Evolutionary conservation across 2,329 filamentous ascomycete genomes (phyloP), one percentile per base, ranked within the genome.

Genomic region (Trichoderma oligosporum): DNA sequence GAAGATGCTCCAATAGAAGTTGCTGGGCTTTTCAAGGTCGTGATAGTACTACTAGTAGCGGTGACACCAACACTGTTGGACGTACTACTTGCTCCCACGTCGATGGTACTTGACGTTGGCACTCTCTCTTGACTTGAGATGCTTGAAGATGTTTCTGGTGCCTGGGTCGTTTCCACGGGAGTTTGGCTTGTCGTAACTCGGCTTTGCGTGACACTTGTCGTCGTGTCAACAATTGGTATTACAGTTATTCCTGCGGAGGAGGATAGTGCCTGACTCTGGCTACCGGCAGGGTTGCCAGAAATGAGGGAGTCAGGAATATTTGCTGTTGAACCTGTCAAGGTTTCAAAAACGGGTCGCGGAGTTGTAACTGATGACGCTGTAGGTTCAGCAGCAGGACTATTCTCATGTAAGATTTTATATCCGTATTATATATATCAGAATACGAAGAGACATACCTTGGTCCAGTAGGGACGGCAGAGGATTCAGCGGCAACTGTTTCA

Each of bases 271-370:
- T 36, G 39, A 6, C 4, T 46, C 29, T 55, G 44, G 9, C 27
- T 27, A 7, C 42, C 58, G 11, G 20, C 20, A 18, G 42, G 20
- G 12, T 35, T 29, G 7, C 39, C n/a, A 9, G 54, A 46, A 18
- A 51, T 24, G 38, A 61, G 38, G 3, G 60, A 61, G 20, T 48
- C 55, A 7, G 61, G 54, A 24, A 61, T 57, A 24, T 49, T 29
- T n/a, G 51, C 54, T 9, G 55, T 25, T 14, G 58, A 48, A n/a
- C 39, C 46, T 4, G 44, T 36, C 27, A 61, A 42, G 4, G 58
- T 61, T 29, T 41, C 4, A 22, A 54, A 46, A 9, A 29, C 24
- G 9, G 60, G 60, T 6, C 31, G 55, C 16, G 58, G 60, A 33
- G 60, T 51, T 1, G 51, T 9, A 4, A 29, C 18, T 12, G 58